Evolutionary conservation across 116 monocot genomes (phyloP), one percentile per base, ranked within the genome.

Genomic region (Papilionanthe hybrid): DNA sequence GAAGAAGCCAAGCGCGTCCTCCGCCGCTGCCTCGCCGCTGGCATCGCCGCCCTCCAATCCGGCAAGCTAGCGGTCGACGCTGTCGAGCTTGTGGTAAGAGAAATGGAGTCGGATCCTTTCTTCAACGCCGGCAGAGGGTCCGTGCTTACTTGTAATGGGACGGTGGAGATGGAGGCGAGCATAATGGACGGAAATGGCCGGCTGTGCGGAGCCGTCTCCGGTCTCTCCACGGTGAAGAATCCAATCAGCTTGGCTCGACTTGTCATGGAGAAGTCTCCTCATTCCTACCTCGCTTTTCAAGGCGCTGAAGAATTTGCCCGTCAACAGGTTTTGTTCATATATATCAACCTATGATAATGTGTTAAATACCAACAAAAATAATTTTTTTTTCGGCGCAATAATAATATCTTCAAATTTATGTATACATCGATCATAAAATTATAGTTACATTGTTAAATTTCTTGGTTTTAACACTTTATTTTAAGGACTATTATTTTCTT

Each of bases 141-240:
- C 0, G 91, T 93, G 7, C 79, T 98, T 11, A 91, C 91, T 22
- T 25, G 85, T 6, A 77, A 77, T 15, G 98, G 98, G 1, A 93
- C 91, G 75, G 98, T 88, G 32, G 98, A 98, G 90, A 98, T 98
- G 98, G 98, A 98, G 83, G 94, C 98, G 15, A 98, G 98, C 84
- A 92, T 94, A 63, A 98, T 98, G 98, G 98, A 94, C 81, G 98
- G 98, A 5, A 58, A 66, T 5, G 87, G 85, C 1, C 81, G 98
- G 22, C 83, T 90, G 20, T 94, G 94, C 87, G 93, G 95, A 8
- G 98, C 98, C 37, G 98, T 98, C 7, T 98, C 98, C 47, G 45
- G 98, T 3, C 0, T 98, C 19, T 83, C 87, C 63, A 93, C 91
- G 19, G 94, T 98, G n/a, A 97, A 93, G 85, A 93, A 94, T 81